Percentiles rank a stretch among this genome's conserved stretches.
These are phyloP conservation scores for Coemansia sp. DNA, from an alignment of 192 early-diverging fungal genomes.

Conservation along the genomic window DNA sequence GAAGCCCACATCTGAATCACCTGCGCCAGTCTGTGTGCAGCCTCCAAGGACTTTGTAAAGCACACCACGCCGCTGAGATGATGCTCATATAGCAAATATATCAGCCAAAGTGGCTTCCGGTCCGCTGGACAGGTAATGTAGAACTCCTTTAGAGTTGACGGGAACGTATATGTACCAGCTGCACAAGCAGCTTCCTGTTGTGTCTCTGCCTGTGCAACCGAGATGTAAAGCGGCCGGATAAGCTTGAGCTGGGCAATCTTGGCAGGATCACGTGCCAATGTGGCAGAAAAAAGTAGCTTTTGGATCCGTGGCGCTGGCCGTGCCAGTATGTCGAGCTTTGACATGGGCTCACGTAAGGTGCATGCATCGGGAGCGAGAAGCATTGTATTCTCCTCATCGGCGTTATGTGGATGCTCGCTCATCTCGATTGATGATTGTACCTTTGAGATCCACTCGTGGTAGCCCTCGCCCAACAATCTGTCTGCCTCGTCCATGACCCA, in stretches of 20 bases:
- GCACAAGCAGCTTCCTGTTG: slow-evolving; percentile 20
- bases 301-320: slow-evolving; percentile 62
- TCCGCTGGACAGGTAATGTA: slow-evolving; percentile 65
- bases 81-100: slow-evolving; percentile 74
- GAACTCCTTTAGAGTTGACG: slow-evolving; percentile 67
- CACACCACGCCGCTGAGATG: slow-evolving; percentile 66
- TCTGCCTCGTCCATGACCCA: slow-evolving; percentile 97
- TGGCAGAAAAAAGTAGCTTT: slow-evolving; percentile 95
- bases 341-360: slow-evolving; percentile 13
- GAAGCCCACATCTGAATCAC: slow-evolving; percentile 65
- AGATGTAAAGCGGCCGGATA: slow-evolving; percentile 79
- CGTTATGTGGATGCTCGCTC: neutral
- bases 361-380: slow-evolving; percentile 22
- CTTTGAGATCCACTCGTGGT: slow-evolving; percentile 86
- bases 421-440: slow-evolving; percentile 62
- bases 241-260: slow-evolving; percentile 86
- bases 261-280: slow-evolving; percentile 88
- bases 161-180: slow-evolving; percentile 41
- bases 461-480: slow-evolving; percentile 86
- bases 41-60: slow-evolving; percentile 91
- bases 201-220: slow-evolving; percentile 40
- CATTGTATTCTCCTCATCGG: neutral
- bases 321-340: slow-evolving; percentile 20
- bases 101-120: slow-evolving; percentile 82
- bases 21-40: slow-evolving; percentile 79